Percentiles rank a stretch among this genome's conserved stretches.
Evolutionary conservation across 495 filamentous ascomycete species (phyloP).

Genomic region (Penicillium maclennaniae): DNA sequence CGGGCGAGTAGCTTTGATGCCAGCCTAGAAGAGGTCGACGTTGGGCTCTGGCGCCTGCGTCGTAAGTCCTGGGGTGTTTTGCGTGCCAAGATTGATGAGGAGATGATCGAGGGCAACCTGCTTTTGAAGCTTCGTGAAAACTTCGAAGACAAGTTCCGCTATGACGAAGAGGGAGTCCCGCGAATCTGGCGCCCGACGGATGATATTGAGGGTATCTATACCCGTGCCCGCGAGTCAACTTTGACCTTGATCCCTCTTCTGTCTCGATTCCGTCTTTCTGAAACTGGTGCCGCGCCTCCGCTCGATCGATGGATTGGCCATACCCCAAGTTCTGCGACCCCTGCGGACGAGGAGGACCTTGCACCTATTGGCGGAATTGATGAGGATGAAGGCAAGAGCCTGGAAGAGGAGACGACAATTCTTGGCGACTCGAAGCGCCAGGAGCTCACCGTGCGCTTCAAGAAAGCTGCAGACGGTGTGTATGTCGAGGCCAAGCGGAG

Average conservation of each 20-base stretch:
- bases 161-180: constrained; percentile 91
- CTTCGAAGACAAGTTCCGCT: constrained; percentile 98
- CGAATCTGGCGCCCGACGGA: constrained; percentile 96
- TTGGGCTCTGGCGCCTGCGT: constrained; percentile 87
- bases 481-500: constrained; percentile 96
- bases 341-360: constrained; percentile 87
- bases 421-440: constrained; percentile 81
- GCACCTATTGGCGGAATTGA: constrained; percentile 83
- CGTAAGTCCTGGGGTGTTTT: constrained; percentile 92
- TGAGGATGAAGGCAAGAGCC: constrained; percentile 85
- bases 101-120: constrained; percentile 96
- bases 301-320: constrained; percentile 77
- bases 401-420: constrained; percentile 95
- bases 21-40: constrained; percentile 82
- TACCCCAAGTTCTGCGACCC: constrained; percentile 67
- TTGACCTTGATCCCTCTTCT: constrained; percentile 85
- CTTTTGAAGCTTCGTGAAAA: constrained; percentile 94
- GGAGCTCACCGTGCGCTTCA: constrained; percentile 90
- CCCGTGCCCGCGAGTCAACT: constrained; percentile 84
- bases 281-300: constrained; percentile 70
- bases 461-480: constrained; percentile 94
- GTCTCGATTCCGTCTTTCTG: constrained; percentile 70
- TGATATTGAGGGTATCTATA: constrained; percentile 94
- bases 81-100: constrained; percentile 87
- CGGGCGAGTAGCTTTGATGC: constrained; percentile 91